Conservation (phyloP, 495 filamentous ascomycete genomes). For the Acidiella bohemica region DNA sequence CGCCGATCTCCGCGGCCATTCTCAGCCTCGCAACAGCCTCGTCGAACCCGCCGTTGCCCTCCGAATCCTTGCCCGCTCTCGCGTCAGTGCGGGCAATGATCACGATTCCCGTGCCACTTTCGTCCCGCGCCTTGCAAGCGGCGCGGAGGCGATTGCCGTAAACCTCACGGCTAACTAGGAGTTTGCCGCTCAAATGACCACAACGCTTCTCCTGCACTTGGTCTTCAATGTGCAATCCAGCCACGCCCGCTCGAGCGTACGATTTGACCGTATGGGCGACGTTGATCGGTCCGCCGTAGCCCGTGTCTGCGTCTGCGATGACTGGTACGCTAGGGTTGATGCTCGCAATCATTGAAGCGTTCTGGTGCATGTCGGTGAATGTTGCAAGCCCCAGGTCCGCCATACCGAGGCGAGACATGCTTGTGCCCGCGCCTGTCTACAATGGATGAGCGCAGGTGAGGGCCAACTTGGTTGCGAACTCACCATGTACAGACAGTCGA, state of each 20-base stretch:
- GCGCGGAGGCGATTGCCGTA: slow-evolving; percentile 43
- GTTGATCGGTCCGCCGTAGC: slow-evolving; percentile 36
- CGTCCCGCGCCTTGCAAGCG: slow-evolving; percentile 31
- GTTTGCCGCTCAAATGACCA: slow-evolving; percentile 37
- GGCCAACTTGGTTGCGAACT: neutral
- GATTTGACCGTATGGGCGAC: slow-evolving; percentile 49
- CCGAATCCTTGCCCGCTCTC: slow-evolving; percentile 35
- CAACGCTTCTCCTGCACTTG: slow-evolving; percentile 49
- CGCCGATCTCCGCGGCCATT: slow-evolving; percentile 42
- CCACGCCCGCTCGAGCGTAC: slow-evolving; percentile 55
- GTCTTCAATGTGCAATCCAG: slow-evolving; percentile 61
- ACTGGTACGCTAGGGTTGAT: slow-evolving; percentile 44
- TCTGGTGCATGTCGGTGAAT: slow-evolving; percentile 50
- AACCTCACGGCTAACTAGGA: slow-evolving; percentile 39
- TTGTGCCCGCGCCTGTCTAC: slow-evolving; percentile 57
- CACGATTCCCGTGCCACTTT: slow-evolving; percentile 44
- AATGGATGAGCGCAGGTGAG: neutral
- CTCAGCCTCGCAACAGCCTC: slow-evolving; percentile 44
- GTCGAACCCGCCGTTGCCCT: slow-evolving; percentile 38
- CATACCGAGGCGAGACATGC: slow-evolving; percentile 47
- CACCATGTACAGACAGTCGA: slow-evolving; percentile 57
- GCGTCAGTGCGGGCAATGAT: slow-evolving; percentile 60
- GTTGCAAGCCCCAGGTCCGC: slow-evolving; percentile 54
- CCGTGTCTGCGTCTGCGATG: slow-evolving; percentile 56
- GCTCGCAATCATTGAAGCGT: slow-evolving; percentile 53